phyloP scores from a whole-genome alignment of 768 basidiomycete species.

The Mycena leptocephala region DNA sequence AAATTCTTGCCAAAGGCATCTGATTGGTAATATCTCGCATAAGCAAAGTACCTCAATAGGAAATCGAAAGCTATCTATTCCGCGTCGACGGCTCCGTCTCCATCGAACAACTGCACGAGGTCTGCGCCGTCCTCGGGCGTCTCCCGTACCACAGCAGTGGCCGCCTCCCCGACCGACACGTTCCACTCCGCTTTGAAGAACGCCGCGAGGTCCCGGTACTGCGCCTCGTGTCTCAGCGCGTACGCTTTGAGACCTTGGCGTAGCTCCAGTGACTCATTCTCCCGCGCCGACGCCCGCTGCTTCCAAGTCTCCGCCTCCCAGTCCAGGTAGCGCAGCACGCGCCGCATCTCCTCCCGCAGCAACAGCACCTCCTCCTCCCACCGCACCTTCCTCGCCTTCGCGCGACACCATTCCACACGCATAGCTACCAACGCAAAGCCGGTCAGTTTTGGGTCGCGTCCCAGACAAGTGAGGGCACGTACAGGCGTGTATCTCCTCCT shows the following conservation, averaged over 20 bases:
- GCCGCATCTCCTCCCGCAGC: conserved; percentile 28
- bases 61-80: no score
- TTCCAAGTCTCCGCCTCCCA: conserved; percentile 6
- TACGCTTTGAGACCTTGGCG: neutral
- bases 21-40: no score
- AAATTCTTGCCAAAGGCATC: no score
- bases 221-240: neutral
- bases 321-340: conserved; percentile 5
- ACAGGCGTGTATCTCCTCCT: neutral
- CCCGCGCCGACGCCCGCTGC: neutral
- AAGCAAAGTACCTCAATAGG: no score
- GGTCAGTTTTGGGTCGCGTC: neutral
- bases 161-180: neutral
- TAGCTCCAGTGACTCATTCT: neutral
- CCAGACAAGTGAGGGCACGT: neutral
- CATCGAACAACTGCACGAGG: no score
- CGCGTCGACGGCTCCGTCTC: no score
- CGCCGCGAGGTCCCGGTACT: neutral
- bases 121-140: neutral
- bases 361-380: conserved; percentile 32
- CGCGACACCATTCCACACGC: conserved; percentile 31
- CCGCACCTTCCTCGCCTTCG: conserved; percentile 14
- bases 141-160: neutral
- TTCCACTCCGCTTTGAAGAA: neutral
- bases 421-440: neutral